Conservation (phyloP, 2,329 filamentous ascomycete genomes). For the Periconia digitata region DNA sequence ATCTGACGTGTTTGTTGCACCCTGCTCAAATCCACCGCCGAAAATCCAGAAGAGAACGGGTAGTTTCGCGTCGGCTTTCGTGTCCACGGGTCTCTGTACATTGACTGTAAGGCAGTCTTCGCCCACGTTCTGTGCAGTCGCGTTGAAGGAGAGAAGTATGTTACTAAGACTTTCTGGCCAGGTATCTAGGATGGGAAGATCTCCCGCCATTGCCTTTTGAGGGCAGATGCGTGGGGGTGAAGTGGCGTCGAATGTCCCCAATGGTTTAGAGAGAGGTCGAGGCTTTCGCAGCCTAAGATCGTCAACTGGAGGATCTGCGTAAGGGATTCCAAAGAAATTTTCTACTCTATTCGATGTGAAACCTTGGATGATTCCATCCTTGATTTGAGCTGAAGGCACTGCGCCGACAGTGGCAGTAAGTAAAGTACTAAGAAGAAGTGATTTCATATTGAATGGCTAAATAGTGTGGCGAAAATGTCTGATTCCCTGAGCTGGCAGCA, state of each 20-base stretch:
- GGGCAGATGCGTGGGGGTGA: constrained; percentile 32
- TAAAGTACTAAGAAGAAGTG: background rate
- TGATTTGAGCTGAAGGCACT: background rate
- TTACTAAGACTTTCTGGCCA: background rate
- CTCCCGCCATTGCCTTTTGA: constrained; percentile 3
- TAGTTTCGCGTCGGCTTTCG: constrained; percentile 36
- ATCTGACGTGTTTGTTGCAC: constrained; percentile 53
- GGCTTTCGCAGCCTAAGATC: constrained; percentile 54
- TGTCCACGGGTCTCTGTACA: constrained; percentile 48
- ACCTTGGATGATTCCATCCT: background rate
- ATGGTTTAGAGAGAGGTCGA: constrained; percentile 47
- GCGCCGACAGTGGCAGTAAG: background rate
- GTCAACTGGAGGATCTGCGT: constrained; percentile 28
- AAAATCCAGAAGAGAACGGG: constrained; percentile 60
- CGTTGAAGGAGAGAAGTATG: background rate
- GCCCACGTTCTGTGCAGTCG: constrained; percentile 53
- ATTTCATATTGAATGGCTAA: background rate
- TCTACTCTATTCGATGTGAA: background rate
- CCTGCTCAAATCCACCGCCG: constrained; percentile 53
- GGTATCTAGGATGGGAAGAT: background rate
- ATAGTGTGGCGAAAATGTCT: too few species aligned
- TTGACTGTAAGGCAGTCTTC: constrained; percentile 53
- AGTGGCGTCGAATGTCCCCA: constrained; percentile 40
- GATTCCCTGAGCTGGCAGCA: too few species aligned
- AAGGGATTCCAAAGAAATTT: constrained; percentile 51